Percentiles rank a stretch among this genome's conserved stretches.
phyloP scores from a whole-genome alignment of 129 eudicot species.

The Ambrosia artemisiifolia region DNA sequence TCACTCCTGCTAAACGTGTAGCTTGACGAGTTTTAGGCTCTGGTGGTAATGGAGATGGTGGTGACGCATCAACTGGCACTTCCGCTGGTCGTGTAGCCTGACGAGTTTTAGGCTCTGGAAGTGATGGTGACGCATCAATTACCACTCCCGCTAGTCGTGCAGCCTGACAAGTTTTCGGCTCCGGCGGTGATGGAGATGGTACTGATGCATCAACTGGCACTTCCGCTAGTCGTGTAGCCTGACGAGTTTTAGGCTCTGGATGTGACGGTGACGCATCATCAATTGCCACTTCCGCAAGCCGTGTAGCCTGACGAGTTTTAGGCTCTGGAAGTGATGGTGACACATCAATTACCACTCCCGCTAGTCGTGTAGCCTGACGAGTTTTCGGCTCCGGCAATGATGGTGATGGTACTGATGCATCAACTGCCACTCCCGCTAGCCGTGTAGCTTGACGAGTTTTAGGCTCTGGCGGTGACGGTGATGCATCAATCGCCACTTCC shows the following conservation, averaged over 20 bases:
- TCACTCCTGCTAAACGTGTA: conserved; percentile 5
- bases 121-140: not conserved
- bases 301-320: conserved; percentile 13
- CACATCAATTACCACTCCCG: conserved; percentile 2
- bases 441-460: conserved; percentile 18
- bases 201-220: conserved; percentile 8
- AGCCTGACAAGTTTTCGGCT: not conserved
- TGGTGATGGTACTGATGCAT: not conserved
- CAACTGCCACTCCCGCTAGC: not conserved
- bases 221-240: not conserved
- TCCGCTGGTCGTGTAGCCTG: not conserved
- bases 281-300: not conserved
- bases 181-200: not conserved
- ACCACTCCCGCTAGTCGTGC: not conserved
- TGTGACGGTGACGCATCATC: too few relatives aligned
- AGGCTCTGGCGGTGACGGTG: not conserved
- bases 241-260: not conserved
- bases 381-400: conserved; percentile 11
- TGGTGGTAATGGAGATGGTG: too few relatives aligned
- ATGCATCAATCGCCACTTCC: not conserved
- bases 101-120: not conserved
- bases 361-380: not conserved
- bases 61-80: not conserved
- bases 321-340: conserved; percentile 1
- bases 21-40: conserved; percentile 8